These are phyloP conservation scores for Saccharomycopsis fibuligera DNA, from an alignment of 805 yeast species.

Conservation along the genomic window DNA sequence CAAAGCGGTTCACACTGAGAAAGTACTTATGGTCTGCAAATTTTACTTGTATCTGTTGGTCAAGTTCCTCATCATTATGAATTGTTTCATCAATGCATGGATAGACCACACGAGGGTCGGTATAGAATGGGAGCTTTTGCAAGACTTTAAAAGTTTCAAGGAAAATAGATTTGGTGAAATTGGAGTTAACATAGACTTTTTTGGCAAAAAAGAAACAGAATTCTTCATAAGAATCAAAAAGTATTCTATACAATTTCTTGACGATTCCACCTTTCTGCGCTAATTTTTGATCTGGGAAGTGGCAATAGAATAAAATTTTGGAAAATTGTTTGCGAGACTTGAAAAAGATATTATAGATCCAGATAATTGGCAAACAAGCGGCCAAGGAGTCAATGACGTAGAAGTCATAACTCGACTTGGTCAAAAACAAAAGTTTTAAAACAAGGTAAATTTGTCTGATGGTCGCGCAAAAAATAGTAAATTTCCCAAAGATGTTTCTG, in stretches of 20 bases:
- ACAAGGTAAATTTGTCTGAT: slow-evolving; percentile 72
- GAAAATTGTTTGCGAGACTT: slow-evolving; percentile 35
- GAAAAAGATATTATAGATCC: slow-evolving; percentile 37
- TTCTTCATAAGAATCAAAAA: slow-evolving; percentile 83
- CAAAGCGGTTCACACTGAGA: slow-evolving; percentile 83
- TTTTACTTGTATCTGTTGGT: not conserved
- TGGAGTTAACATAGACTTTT: slow-evolving; percentile 77
- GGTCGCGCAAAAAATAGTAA: slow-evolving; percentile 77
- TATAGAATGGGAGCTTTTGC: slow-evolving; percentile 16
- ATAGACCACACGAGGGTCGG: slow-evolving; percentile 32
- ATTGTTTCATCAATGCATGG: slow-evolving; percentile 57
- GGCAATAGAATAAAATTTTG: slow-evolving; percentile 81
- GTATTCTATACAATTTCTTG: slow-evolving; percentile 63
- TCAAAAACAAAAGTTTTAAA: slow-evolving; percentile 34
- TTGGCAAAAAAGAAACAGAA: slow-evolving; percentile 74
- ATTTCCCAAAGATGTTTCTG: slow-evolving; percentile 53
- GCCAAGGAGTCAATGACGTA: slow-evolving; percentile 86
- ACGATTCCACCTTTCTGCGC: slow-evolving; percentile 38
- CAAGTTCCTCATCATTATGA: slow-evolving; percentile 4
- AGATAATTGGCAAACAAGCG: slow-evolving; percentile 60
- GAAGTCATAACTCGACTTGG: slow-evolving; percentile 58
- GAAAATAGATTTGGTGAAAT: slow-evolving; percentile 71
- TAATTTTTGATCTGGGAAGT: slow-evolving; percentile 86
- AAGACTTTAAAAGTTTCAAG: slow-evolving; percentile 50
- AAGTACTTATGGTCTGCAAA: slow-evolving; percentile 32